Evolutionary conservation across 257 asterid species (phyloP), one percentile per base, ranked within the genome.

Genomic region (Eucommia ulmoides): DNA sequence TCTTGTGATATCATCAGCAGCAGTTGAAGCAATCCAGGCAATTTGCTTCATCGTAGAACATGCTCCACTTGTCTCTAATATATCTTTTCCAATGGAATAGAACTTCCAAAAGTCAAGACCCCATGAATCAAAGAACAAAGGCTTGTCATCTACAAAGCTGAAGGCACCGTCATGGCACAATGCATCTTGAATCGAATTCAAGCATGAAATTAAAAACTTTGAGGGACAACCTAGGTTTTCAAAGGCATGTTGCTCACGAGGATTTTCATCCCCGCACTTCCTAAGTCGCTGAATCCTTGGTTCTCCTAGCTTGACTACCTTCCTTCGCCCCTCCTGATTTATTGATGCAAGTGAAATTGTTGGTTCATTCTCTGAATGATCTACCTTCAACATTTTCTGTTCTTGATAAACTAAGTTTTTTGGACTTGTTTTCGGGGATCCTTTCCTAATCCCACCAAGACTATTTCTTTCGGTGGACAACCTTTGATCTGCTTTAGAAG

Each of bases 1-100:
- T 73, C 68, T 55, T 24, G 93, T 61, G 44, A 86, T 77, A 50
- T 74, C 46, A 68, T 86, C 95, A 59, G 94, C 85, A 59, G 87
- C 85, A 19, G 87, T 72, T 14, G 98, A 77, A 41, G 80, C 87
- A 20, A 91, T 58, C 98, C 98, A 91, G 57, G 93, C 93, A 73
- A 83, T 75, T 70, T 83, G 88, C 69, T 76, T 87, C 24, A 41
- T 7, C 0, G 58, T 53, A 15, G 88, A 68, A 65, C 71, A 65
- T 53, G 71, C 64, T 58, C 71, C 73, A 61, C 58, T 68, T 58
- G 65, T 74, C 65, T 83, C 98, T 38, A 80, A 10, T 9, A 89
- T 73, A 68, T 89, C 85, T 64, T 70, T 77, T 51, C 87, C 92
- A 26, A 60, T 49, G 21, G 73, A 60, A 69, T 76, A 82, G 44